Evolutionary conservation across 176 grass and related monocot genomes (phyloP).

Genomic region (Bolboschoenus planiculmis): DNA sequence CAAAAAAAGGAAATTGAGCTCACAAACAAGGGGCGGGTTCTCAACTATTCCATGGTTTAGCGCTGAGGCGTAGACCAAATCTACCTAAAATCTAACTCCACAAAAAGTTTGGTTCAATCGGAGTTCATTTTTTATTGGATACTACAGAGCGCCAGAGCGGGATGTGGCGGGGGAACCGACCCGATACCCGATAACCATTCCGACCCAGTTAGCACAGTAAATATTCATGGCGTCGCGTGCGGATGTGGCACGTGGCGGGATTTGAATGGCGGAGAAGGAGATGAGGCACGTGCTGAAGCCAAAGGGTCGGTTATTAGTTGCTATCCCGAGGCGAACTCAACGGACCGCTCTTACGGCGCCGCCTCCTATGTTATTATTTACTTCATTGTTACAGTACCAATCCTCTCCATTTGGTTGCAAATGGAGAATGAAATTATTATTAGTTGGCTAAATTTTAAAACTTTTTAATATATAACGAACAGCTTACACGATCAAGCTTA

Average conservation of each 20-base stretch:
- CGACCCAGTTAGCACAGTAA: no score
- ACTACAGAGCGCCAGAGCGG: no score
- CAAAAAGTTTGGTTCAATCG: background rate
- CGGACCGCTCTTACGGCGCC: background rate
- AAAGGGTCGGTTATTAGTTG: no score
- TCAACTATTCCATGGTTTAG: background rate
- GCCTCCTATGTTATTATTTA: background rate
- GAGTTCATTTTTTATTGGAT: background rate
- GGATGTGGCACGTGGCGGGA: background rate
- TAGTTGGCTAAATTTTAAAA: no score
- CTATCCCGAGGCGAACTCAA: no score
- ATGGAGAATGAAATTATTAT: no score
- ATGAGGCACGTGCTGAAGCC: slow-evolving; percentile 13
- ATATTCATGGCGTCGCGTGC: no score
- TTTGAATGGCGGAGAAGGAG: background rate
- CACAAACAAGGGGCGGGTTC: background rate
- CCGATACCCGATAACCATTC: no score
- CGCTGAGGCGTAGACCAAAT: background rate
- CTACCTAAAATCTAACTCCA: no score
- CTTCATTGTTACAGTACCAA: background rate
- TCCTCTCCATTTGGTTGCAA: background rate
- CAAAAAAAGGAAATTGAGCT: background rate
- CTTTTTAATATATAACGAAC: no score
- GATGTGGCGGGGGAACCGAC: no score
- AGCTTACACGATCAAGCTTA: no score